Percentiles rank a stretch among this genome's conserved stretches.
Evolutionary conservation across 768 basidiomycete genomes (phyloP).

Genomic region (Pleurotus ostreatus): DNA sequence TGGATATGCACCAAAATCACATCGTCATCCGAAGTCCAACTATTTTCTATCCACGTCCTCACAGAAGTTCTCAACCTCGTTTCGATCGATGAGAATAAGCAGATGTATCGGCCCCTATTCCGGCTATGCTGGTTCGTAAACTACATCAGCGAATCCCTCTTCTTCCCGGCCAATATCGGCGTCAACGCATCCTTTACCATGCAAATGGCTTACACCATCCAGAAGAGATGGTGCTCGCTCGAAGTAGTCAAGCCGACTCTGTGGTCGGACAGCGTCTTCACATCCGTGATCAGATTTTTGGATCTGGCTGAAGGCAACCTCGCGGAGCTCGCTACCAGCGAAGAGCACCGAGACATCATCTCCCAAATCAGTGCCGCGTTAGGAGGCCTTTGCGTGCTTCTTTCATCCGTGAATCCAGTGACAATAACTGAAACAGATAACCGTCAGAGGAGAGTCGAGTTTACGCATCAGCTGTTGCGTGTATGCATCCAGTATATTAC

Average conservation of each 20-base stretch:
- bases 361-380: not conserved
- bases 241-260: not conserved
- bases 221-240: not conserved
- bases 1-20: not conserved
- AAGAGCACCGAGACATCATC: not conserved
- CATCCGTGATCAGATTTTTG: not conserved
- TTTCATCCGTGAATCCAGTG: slow-evolving; percentile 1
- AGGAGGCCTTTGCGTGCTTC: not conserved
- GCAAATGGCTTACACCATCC: not conserved
- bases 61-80: not conserved
- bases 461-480: not conserved
- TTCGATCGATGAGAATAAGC: not conserved
- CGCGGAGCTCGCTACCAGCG: not conserved
- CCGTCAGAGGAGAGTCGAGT: not conserved
- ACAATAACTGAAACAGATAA: not conserved
- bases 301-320: not conserved
- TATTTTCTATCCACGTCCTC: slow-evolving; percentile 2
- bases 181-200: not conserved
- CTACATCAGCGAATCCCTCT: not conserved
- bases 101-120: not conserved
- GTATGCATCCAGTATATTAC: not conserved
- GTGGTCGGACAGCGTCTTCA: slow-evolving; percentile 2
- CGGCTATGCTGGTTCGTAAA: slow-evolving; percentile 2
- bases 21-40: not conserved
- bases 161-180: slow-evolving; percentile 1